Percentiles rank a stretch among this genome's conserved stretches.
These are phyloP conservation scores for Trichophaea hybrida DNA, from an alignment of 2,329 filamentous ascomycete genomes.

Conservation along the genomic window DNA sequence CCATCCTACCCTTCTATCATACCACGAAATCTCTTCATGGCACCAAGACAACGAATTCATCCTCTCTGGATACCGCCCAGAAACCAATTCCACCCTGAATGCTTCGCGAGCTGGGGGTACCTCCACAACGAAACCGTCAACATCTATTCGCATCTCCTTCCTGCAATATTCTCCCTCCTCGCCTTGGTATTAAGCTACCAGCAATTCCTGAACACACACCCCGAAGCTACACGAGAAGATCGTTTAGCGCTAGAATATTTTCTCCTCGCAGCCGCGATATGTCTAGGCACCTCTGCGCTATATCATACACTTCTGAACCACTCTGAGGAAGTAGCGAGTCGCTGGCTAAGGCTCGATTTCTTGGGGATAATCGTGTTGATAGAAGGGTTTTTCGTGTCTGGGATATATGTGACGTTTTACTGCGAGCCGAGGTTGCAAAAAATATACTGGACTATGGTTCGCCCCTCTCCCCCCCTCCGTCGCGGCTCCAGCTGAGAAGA, in stretches of 20 bases:
- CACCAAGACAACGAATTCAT: slow-evolving; percentile 35
- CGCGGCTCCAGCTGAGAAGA: no score
- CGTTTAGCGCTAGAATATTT: slow-evolving; percentile 33
- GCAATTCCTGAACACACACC: slow-evolving; percentile 30
- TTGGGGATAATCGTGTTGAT: slow-evolving; percentile 32
- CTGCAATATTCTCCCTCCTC: slow-evolving; percentile 28
- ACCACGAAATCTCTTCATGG: slow-evolving; percentile 34
- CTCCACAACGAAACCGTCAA: slow-evolving; percentile 36
- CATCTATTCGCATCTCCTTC: slow-evolving; percentile 36
- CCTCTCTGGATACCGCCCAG: slow-evolving; percentile 31
- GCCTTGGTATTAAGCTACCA: no score
- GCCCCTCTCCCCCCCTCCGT: neutral
- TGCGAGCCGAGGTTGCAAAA: neutral
- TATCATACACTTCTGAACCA: slow-evolving; percentile 35
- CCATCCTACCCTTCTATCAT: slow-evolving; percentile 25
- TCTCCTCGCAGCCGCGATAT: slow-evolving; percentile 31
- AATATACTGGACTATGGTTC: neutral
- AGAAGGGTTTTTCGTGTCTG: slow-evolving; percentile 32
- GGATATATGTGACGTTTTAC: slow-evolving; percentile 22
- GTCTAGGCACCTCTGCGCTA: slow-evolving; percentile 31
- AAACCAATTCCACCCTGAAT: slow-evolving; percentile 28
- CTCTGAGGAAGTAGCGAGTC: slow-evolving; percentile 29
- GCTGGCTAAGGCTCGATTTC: slow-evolving; percentile 33
- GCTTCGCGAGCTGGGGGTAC: slow-evolving; percentile 33
- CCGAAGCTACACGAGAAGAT: slow-evolving; percentile 30